A percentile compares a stretch with the other conserved stretches of the same genome.
These are phyloP conservation scores for Amesomyces nigricolor DNA, from an alignment of 2,329 filamentous ascomycete species.

Conservation along the genomic window DNA sequence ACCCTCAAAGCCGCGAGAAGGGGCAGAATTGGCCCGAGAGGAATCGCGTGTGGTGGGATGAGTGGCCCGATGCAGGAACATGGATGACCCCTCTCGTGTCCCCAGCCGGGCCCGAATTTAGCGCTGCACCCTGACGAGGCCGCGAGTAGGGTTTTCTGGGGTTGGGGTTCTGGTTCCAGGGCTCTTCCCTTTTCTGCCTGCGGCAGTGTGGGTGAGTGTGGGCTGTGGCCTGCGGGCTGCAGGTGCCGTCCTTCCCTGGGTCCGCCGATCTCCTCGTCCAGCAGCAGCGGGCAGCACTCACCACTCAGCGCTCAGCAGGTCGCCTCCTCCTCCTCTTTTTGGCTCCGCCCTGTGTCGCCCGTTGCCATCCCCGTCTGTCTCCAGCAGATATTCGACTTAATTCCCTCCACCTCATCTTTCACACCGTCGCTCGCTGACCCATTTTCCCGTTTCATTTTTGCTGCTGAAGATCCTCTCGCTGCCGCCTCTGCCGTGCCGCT, in stretches of 20 bases:
- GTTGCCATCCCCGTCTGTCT: neutral
- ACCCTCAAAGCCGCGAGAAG: too few species aligned
- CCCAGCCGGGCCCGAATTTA: too few species aligned
- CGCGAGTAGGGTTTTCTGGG: too few species aligned
- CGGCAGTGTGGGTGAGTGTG: too few species aligned
- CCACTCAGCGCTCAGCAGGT: constrained; percentile 5
- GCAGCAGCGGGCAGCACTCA: neutral
- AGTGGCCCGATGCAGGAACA: too few species aligned
- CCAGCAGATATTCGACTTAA: constrained; percentile 10
- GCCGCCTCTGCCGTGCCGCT: constrained; percentile 18
- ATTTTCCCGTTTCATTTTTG: constrained; percentile 2
- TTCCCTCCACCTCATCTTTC: constrained; percentile 14
- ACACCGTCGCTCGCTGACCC: constrained; percentile 18
- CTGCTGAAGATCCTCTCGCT: constrained; percentile 11
- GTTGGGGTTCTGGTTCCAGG: too few species aligned
- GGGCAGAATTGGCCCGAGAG: too few species aligned
- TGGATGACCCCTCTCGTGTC: too few species aligned
- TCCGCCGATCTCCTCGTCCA: constrained; percentile 16
- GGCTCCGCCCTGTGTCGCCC: neutral
- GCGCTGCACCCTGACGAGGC: too few species aligned
- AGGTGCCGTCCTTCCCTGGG: neutral
- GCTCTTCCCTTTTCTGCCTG: too few species aligned
- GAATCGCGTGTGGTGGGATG: too few species aligned
- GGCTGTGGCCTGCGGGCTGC: too few species aligned
- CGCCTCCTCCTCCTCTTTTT: constrained; percentile 2